Conservation (phyloP, 1,284 basidiomycete species). For the Cystobasidiaceae sp. region DNA sequence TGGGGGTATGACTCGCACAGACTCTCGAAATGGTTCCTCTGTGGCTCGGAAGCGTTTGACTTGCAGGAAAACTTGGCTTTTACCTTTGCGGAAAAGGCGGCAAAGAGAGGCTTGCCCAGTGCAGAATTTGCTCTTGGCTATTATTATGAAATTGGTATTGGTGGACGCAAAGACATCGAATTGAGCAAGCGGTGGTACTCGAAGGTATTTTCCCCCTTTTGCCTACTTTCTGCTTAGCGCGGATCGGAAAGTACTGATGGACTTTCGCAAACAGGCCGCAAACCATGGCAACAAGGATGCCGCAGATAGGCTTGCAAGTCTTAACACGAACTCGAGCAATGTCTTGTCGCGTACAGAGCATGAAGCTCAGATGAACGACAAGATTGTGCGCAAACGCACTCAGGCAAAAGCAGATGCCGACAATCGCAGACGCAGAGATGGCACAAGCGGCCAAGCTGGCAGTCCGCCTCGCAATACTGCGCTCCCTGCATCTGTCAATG, state of each 20-base stretch:
- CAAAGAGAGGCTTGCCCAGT: slow-evolving; percentile 66
- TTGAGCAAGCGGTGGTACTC: slow-evolving; percentile 63
- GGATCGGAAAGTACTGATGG: neutral
- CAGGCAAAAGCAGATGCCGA: slow-evolving; percentile 58
- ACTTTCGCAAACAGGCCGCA: slow-evolving; percentile 58
- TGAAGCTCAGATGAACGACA: slow-evolving; percentile 67
- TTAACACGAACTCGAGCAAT: slow-evolving; percentile 58
- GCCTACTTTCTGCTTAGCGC: neutral
- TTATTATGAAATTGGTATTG: slow-evolving; percentile 63
- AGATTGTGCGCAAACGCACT: slow-evolving; percentile 75
- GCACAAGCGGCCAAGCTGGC: neutral
- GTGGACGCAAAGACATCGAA: slow-evolving; percentile 61
- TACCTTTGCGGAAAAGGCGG: slow-evolving; percentile 88
- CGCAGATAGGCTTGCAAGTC: slow-evolving; percentile 62
- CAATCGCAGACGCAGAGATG: slow-evolving; percentile 33
- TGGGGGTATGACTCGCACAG: neutral
- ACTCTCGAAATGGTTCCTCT: slow-evolving; percentile 48
- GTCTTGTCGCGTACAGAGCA: slow-evolving; percentile 72
- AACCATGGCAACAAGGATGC: slow-evolving; percentile 80
- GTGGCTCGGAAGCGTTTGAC: slow-evolving; percentile 61
- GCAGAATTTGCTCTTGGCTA: slow-evolving; percentile 95
- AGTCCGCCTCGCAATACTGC: slow-evolving; percentile 3
- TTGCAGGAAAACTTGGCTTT: slow-evolving; percentile 62
- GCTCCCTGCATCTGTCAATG: slow-evolving; percentile 29
- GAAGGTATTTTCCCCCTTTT: slow-evolving; percentile 28